These are phyloP conservation scores for Daedaleopsis nitida DNA, from an alignment of 768 basidiomycete genomes.

Conservation along the genomic window DNA sequence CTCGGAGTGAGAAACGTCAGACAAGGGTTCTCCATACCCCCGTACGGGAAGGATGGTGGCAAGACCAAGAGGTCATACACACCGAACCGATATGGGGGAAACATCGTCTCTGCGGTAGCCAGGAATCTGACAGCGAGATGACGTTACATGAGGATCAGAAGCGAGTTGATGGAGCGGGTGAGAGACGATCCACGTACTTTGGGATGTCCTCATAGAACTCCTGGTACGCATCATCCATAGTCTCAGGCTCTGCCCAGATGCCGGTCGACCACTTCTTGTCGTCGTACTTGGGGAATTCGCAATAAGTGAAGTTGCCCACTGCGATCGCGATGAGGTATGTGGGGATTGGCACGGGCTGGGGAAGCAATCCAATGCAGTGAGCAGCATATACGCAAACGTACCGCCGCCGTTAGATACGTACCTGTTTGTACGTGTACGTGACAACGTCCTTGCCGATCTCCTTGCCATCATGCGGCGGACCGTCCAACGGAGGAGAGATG, in stretches of 20 bases:
- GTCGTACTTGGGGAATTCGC: conserved; percentile 55
- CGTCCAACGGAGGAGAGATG: conserved; percentile 70
- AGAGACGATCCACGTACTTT: conserved; percentile 42
- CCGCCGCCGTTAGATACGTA: conserved; percentile 23
- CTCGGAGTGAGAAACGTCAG: conserved; percentile 88
- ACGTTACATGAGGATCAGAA: background rate
- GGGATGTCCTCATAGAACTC: conserved; percentile 90
- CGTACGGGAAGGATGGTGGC: conserved; percentile 92
- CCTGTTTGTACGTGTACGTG: conserved; percentile 79
- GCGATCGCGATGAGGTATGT: conserved; percentile 94
- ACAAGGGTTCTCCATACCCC: conserved; percentile 93
- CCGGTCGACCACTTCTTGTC: conserved; percentile 81
- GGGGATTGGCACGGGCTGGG: conserved; percentile 80
- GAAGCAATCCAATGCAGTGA: background rate
- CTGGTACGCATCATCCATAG: conserved; percentile 75
- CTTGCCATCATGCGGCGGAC: conserved; percentile 73
- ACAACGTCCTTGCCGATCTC: conserved; percentile 75
- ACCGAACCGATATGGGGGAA: conserved; percentile 78
- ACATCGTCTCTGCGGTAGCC: conserved; percentile 71
- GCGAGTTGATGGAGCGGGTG: background rate
- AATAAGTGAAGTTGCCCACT: conserved; percentile 78
- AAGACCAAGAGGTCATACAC: conserved; percentile 90
- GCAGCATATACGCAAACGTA: background rate
- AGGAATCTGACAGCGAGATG: conserved; percentile 59
- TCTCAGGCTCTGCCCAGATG: conserved; percentile 88